Base-by-base conservation (phyloP, 768 basidiomycete species). In the Termitomyces sp. region DNA sequence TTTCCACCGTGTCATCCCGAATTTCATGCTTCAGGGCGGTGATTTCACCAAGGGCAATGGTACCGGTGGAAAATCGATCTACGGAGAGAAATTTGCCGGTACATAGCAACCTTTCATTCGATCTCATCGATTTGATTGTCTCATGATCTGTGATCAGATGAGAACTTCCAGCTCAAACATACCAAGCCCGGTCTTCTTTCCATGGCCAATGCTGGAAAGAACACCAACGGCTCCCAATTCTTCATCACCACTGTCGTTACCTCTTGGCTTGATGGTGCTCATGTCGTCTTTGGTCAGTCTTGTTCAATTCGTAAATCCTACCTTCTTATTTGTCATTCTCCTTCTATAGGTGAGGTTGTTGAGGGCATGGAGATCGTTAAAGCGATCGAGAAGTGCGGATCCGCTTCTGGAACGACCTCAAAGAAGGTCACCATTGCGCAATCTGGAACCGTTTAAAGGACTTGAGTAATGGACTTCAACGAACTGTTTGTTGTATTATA, bases 21-120 rank as follows among this genome's bases (percentile, higher is more conserved):
- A 67, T 42, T 94, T 93, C 75, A 93, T 93, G 90, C 78, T 92
- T 57, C 93, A 95, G 71, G 93, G 92, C 26, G 94, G 94, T 56
- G 92, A 94, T 69, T 96, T 96, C 71, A 88, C 86, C 61, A 64
- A 57, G 18, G 68, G 71, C 29, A 74, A 88, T 59, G 90, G 90
- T 16, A 90, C 88, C 10, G 91, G 90, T 59, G 91, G 90, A 49
- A 89, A 86, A 72, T 88, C 86, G 26, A 90, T 90, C 69, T 90
- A 88, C 59, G 88, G 88, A 61, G 75, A 75, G 48, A 85, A 82
- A 65, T 90, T 89, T 60, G 66, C 65, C 7, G 88, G 87, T 87
- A 39, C 47, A n/a, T 67, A 20, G 41, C 48, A 52, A 53, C 26
- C 16, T 24, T 15, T 53, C 22, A 22, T 51, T 29, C 9, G 36